These are phyloP conservation scores for Claviceps pazoutovae DNA, from an alignment of 2,329 filamentous ascomycete species.

Conservation along the genomic window DNA sequence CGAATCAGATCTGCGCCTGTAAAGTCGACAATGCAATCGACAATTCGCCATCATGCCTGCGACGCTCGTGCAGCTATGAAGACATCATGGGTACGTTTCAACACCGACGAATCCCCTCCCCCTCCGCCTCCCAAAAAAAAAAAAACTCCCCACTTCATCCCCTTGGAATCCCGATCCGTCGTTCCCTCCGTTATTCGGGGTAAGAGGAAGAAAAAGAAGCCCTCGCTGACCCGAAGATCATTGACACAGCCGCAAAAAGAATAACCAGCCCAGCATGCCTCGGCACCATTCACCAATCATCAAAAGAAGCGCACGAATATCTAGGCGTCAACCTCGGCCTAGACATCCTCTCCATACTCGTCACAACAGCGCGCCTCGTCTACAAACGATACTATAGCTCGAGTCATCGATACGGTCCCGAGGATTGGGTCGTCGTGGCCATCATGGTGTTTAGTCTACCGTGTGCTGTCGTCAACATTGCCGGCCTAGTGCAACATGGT, in stretches of 20 bases:
- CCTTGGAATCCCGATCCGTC: too few species aligned
- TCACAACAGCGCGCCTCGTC: constrained; percentile 20
- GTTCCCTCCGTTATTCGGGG: not conserved
- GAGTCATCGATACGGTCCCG: constrained; percentile 16
- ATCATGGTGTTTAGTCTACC: constrained; percentile 13
- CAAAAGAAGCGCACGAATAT: not conserved
- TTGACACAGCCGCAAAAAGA: not conserved
- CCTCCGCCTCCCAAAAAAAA: too few species aligned
- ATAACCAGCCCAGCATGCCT: constrained; percentile 1
- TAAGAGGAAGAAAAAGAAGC: not conserved
- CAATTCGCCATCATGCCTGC: not conserved
- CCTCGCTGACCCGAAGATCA: not conserved
- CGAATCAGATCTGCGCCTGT: constrained; percentile 1
- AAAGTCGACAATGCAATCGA: constrained; percentile 2
- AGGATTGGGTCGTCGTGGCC: constrained; percentile 18
- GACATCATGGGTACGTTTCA: constrained; percentile 1
- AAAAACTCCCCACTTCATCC: not conserved
- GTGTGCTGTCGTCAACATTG: constrained; percentile 15
- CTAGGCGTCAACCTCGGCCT: constrained; percentile 1
- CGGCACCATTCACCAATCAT: not conserved
- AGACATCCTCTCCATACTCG: constrained; percentile 19
- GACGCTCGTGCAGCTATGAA: not conserved
- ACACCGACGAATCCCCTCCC: too few species aligned
- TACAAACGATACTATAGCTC: constrained; percentile 13
- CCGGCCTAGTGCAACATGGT: constrained; percentile 20